Percentiles rank a stretch among this genome's conserved stretches.
These are phyloP conservation scores for Hirschfeldia incana DNA, from an alignment of 345 rosid genomes.

Conservation along the genomic window DNA sequence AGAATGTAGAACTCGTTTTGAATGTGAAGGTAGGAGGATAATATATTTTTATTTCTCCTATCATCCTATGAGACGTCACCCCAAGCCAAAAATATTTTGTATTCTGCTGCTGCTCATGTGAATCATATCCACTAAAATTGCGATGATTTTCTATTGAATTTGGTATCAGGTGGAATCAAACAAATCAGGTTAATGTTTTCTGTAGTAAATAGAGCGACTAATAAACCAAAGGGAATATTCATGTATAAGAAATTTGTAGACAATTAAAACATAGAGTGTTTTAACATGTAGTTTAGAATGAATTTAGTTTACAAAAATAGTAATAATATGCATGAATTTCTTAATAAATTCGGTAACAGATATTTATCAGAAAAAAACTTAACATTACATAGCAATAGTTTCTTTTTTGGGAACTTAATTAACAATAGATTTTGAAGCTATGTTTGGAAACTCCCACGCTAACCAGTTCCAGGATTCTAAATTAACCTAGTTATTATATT, in stretches of 20 bases:
- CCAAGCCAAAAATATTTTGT: constrained; percentile 12
- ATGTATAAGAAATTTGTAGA: not conserved
- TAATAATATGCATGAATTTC: not conserved
- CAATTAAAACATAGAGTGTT: too few relatives aligned
- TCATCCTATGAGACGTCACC: not conserved
- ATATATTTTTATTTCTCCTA: constrained; percentile 20
- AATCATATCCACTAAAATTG: not conserved
- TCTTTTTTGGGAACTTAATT: too few relatives aligned
- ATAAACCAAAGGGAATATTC: not conserved
- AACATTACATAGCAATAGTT: too few relatives aligned
- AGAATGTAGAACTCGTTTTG: constrained; percentile 22
- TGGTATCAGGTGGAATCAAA: not conserved
- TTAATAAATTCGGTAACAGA: not conserved
- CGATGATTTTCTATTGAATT: not conserved
- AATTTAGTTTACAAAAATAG: too few relatives aligned
- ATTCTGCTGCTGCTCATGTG: not conserved
- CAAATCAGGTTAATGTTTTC: not conserved
- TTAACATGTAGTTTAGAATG: too few relatives aligned
- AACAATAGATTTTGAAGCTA: not conserved
- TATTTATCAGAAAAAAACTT: not conserved
- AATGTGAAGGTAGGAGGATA: constrained; percentile 22
- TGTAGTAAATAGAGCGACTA: not conserved
- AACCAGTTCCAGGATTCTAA: constrained; percentile 11
- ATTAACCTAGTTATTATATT: not conserved
- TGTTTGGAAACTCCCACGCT: not conserved